phyloP scores from a whole-genome alignment of 2,329 filamentous ascomycete genomes.

The Didymella exigua region DNA sequence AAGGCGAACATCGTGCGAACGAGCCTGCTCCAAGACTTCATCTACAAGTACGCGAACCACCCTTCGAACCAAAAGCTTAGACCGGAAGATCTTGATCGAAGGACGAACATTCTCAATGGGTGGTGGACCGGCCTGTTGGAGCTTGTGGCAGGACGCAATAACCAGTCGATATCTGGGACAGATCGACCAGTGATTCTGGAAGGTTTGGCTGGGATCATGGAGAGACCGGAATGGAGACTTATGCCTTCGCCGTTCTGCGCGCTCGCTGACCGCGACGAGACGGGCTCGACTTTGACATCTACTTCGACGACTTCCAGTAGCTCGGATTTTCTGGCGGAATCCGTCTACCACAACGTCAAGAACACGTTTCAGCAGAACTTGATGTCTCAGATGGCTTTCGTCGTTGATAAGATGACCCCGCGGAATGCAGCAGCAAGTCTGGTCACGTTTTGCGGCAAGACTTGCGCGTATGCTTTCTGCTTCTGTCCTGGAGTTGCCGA shows the following conservation, averaged over 20 bases:
- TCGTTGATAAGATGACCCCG: conserved; percentile 87
- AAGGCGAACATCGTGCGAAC: conserved; percentile 77
- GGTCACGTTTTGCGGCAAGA: conserved; percentile 87
- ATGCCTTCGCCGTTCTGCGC: conserved; percentile 71
- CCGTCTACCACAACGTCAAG: conserved; percentile 84
- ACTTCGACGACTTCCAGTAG: conserved; percentile 65
- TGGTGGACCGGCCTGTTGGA: conserved; percentile 89
- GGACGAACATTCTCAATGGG: conserved; percentile 80
- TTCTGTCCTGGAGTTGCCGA: conserved; percentile 88
- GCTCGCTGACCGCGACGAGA: conserved; percentile 60
- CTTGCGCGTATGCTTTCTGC: conserved; percentile 90
- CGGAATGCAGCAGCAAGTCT: conserved; percentile 69
- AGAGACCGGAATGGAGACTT: conserved; percentile 83
- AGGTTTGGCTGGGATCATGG: conserved; percentile 80
- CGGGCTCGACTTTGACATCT: conserved; percentile 54
- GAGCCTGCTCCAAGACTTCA: conserved; percentile 72
- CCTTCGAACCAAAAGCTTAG: conserved; percentile 68
- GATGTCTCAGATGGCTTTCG: conserved; percentile 80
- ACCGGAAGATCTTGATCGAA: conserved; percentile 82
- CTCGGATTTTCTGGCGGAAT: conserved; percentile 72
- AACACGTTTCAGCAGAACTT: conserved; percentile 86
- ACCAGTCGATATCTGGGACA: conserved; percentile 80
- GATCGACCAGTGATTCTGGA: conserved; percentile 83
- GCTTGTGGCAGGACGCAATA: conserved; percentile 75
- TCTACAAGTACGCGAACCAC: conserved; percentile 72